These are phyloP conservation scores for Candida khao-thaluensis DNA, from an alignment of 805 yeast genomes.

Conservation along the genomic window DNA sequence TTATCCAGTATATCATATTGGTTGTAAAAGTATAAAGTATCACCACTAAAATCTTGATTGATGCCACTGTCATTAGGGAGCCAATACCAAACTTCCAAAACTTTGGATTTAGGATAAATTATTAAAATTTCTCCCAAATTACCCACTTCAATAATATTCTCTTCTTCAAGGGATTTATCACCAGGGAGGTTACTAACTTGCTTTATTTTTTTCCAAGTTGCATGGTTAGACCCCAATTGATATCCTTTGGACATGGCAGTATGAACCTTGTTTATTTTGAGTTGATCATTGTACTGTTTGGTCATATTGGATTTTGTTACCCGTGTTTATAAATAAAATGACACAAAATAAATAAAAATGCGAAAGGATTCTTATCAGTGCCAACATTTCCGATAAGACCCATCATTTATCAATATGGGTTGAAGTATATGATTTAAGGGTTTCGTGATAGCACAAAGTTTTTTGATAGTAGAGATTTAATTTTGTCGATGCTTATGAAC, in stretches of 20 bases:
- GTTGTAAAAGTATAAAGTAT: conserved; percentile 23
- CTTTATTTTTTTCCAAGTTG: conserved; percentile 43
- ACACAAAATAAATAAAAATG: conserved; percentile 7
- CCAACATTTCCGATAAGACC: conserved; percentile 4
- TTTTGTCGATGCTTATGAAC: too few species aligned
- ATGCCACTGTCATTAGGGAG: conserved; percentile 11
- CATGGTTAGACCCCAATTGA: conserved; percentile 39
- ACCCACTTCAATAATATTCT: conserved; percentile 25
- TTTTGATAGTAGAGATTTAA: too few species aligned
- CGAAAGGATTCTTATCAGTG: conserved; percentile 7
- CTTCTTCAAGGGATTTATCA: conserved; percentile 6
- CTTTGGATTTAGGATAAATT: conserved; percentile 18
- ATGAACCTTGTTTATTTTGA: conserved; percentile 23
- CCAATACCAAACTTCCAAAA: conserved; percentile 40
- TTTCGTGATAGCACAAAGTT: too few species aligned
- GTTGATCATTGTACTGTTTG: conserved; percentile 17
- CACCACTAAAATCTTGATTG: conserved; percentile 22
- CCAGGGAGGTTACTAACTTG: conserved; percentile 24
- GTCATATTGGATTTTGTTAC: conserved; percentile 3
- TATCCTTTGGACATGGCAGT: conserved; percentile 36
- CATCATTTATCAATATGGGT: neutral
- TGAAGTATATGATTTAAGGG: too few species aligned
- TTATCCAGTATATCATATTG: conserved; percentile 12
- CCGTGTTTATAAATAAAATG: neutral
- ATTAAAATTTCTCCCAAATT: conserved; percentile 33